These are phyloP conservation scores for Xerocomus brunneocitrinus DNA, from an alignment of 768 basidiomycete species.

Conservation along the genomic window DNA sequence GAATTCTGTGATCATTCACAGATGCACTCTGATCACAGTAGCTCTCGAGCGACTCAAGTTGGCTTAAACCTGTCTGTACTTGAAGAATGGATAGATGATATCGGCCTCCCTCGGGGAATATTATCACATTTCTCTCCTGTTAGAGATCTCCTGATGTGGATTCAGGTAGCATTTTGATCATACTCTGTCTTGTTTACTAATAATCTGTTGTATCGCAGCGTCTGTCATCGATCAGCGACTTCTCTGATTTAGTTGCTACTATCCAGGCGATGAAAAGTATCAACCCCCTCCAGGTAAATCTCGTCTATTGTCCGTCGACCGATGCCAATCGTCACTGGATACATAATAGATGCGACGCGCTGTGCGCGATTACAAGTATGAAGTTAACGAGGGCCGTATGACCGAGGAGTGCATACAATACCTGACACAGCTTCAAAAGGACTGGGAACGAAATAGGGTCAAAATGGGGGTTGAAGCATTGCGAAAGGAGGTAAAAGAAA, in stretches of 20 bases:
- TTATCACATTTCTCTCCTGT: slow-evolving; percentile 80
- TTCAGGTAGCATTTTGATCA: slow-evolving; percentile 52
- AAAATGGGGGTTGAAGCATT: slow-evolving; percentile 82
- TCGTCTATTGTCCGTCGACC: not conserved
- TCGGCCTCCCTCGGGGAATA: slow-evolving; percentile 75
- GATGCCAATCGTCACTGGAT: not conserved
- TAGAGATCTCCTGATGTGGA: slow-evolving; percentile 78
- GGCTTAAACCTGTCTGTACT: slow-evolving; percentile 78
- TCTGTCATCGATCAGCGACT: slow-evolving; percentile 82
- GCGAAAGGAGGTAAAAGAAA: slow-evolving; percentile 63
- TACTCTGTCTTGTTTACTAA: slow-evolving; percentile 2
- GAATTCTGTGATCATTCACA: slow-evolving; percentile 8
- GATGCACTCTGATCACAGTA: slow-evolving; percentile 11
- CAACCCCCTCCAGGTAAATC: slow-evolving; percentile 82
- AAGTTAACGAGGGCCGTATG: slow-evolving; percentile 90
- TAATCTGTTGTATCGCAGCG: slow-evolving; percentile 42
- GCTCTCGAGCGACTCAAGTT: slow-evolving; percentile 86
- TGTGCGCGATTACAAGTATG: slow-evolving; percentile 89
- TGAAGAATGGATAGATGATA: slow-evolving; percentile 88
- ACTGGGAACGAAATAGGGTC: slow-evolving; percentile 92
- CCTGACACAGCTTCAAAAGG: slow-evolving; percentile 89
- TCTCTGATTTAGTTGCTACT: slow-evolving; percentile 82
- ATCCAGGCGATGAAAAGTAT: slow-evolving; percentile 83
- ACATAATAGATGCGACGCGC: slow-evolving; percentile 78
- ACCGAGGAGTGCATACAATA: slow-evolving; percentile 95